Evolutionary conservation across 2,329 filamentous ascomycete genomes (phyloP), one percentile per base, ranked within the genome.

Genomic region (Byssothecium circinans): DNA sequence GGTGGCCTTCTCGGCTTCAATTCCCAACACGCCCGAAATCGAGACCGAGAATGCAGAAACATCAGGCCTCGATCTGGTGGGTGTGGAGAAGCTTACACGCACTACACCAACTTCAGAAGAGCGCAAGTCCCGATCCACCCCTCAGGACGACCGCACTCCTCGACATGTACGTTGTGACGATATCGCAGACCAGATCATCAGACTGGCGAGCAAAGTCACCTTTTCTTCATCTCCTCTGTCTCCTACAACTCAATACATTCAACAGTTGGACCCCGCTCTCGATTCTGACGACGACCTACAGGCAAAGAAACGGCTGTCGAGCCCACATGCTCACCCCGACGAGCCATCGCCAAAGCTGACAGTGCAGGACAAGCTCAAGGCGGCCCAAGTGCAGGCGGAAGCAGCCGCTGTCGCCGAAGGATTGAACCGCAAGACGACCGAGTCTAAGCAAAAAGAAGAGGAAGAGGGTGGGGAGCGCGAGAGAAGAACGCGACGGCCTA

Each of bases 291-390:
- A 67, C 22, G 57, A 57, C 20, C 54, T 49, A 42, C 66, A 70
- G 65, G 58, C 62, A 22, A 67, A 61, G 39, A 74, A 74, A 51
- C 65, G 69, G 18, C 61, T 60, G 17, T 72, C 69, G 4, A 72
- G 69, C 42, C 66, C 70, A 47, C 61, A 60, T 41, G 56, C 63
- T 14, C 70, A 73, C 42, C 62, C 61, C 27, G 70, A 70, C 11
- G 70, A 70, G 54, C 66, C 59, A 43, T 73, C 55, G 45, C 69
- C 61, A 32, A 75, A 68, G 58, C 54, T 76, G 45, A 76, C 72
- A 2, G 69, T 78, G 41, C 67, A 74, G 47, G 74, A 78, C 47
- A 78, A 78, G 57, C 69, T 78, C 43, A 71, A 66, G 41, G 70
- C 67, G 37, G 74, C 70, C 7, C 71, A 74, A 50, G 63, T 63